Conservation (phyloP, 768 basidiomycete genomes). For the Collybia sordida region DNA sequence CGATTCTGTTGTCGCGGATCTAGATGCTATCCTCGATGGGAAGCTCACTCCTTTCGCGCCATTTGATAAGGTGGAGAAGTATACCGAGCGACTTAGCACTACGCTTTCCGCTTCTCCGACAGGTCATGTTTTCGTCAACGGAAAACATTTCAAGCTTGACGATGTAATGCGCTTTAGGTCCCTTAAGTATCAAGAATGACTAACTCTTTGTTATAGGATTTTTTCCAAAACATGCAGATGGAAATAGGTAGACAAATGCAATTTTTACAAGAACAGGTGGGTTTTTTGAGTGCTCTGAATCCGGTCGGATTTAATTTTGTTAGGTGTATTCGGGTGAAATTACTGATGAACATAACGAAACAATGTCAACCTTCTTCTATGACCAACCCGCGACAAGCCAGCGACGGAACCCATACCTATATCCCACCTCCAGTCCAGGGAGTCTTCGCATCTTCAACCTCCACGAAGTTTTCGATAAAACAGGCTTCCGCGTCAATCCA, state of each 20-base stretch:
- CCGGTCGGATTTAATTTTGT: conserved; percentile 1
- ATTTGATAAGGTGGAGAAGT: conserved; percentile 48
- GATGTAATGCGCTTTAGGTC: conserved; percentile 45
- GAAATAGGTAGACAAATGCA: conserved; percentile 61
- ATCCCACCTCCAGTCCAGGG: conserved; percentile 46
- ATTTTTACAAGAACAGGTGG: conserved; percentile 73
- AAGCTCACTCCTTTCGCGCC: conserved; percentile 26
- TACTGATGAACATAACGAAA: conserved; percentile 47
- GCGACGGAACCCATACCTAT: conserved; percentile 77
- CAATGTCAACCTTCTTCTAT: conserved; percentile 81
- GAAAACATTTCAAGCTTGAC: conserved; percentile 69
- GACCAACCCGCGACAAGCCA: conserved; percentile 74
- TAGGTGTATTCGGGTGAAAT: conserved; percentile 62
- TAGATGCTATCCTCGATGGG: conserved; percentile 40
- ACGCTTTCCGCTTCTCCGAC: conserved; percentile 31
- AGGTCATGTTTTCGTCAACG: conserved; percentile 87
- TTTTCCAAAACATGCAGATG: conserved; percentile 59
- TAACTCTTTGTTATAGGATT: conserved; percentile 44
- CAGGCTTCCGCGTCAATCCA: conserved; percentile 39
- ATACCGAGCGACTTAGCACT: conserved; percentile 59
- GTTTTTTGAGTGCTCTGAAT: conserved; percentile 9
- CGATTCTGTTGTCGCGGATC: conserved; percentile 25
- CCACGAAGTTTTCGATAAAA: conserved; percentile 48
- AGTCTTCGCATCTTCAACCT: conserved; percentile 55
- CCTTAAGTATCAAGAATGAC: not conserved